Evolutionary conservation across 768 basidiomycete genomes (phyloP), one percentile per base, ranked within the genome.

Genomic region (Boletales sp.): DNA sequence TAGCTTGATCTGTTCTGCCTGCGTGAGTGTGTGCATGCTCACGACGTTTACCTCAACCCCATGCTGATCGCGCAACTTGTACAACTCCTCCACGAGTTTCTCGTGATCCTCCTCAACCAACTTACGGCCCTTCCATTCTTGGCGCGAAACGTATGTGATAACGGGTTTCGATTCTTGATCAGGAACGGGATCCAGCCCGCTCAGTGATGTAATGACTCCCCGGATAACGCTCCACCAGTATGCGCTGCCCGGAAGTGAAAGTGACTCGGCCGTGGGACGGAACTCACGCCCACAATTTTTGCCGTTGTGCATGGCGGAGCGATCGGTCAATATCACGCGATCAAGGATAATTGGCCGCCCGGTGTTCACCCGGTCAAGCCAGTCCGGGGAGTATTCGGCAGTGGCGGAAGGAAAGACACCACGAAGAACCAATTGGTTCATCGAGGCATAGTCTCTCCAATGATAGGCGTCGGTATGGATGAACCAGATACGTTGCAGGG

Each of bases 1-100:
- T 4, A 97, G 70, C 44, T 71, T 68, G 46, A 97, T 76, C 64
- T 97, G 94, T 56, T 96, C 90, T 15, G 78, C 74, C 19, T 90
- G 75, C 5, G 87, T 74, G 62, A 96, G 75, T 56, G 86, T 82
- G 66, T 94, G 92, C 74, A 92, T 86, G 51, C 78, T 79, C 4
- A 94, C 91, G 39, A 95, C 74, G 59, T 94, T 90, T 40, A 96
- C 84, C 70, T 96, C 94, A 61, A 86, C 90, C 2, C 87, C 90
- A 57, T 92, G 77, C 44, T 72, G 58, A 50, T 87, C 83, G 25
- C 82, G 75, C 42, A 95, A 71, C 55, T 79, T 80, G 58, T 83
- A 73, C 17, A 97, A 68, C 63, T 86, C 90, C 50, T 72, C 58
- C 2, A 96, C 91, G 9, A 97, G 78, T 44, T 70, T 77, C 5